Evolutionary conservation across 1,139 yeast genomes (phyloP), one percentile per base, ranked within the genome.

Genomic region (Wickerhamomyces sp.): DNA sequence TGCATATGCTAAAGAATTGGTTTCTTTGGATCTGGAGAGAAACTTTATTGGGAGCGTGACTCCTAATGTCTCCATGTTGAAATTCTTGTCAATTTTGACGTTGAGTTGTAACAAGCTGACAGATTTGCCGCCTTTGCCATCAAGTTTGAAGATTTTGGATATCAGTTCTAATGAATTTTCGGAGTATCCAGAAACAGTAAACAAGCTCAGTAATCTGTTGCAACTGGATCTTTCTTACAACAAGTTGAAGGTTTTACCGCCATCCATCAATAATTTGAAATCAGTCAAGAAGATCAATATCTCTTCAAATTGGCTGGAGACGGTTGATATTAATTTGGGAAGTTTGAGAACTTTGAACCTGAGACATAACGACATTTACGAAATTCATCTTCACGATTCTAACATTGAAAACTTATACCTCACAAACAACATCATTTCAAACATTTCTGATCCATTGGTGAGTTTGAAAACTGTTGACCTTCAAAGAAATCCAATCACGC

Each of bases 221-320:
- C 84, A 81, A 39, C 65, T 91, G 42, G 95, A 89, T 53, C 57
- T 91, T 33, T 86, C 96, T 0, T 89, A 87, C 58, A 91, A 91
- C 57, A 77, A 77, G 40, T 71, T 91, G 32, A 61, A 70, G 4
- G 45, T 44, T 4, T 51, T 89, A 4, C 93, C 95, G 0, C 66
- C 62, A n/a, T 68, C 78, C 5, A 72, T 87, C 26, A 73, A 79
- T 13, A 67, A 70, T 21, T 63, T 89, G 40, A 60, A 57, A 1
- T 72, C 75, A 20, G 65, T 91, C 34, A 78, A 78, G 36, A 79
- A 79, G 44, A 67, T 89, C 47, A 81, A 82, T 47, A 63, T 89
- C 35, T 80, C 91, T 26, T 85, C 89, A 36, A 87, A 91, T 51
- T 71, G 70, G 40, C 64, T 91, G 31, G 61, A 71, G n/a, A 69